These are phyloP conservation scores for Stagonosporopsis chrysanthemi DNA, from an alignment of 2,329 filamentous ascomycete species.

Conservation along the genomic window DNA sequence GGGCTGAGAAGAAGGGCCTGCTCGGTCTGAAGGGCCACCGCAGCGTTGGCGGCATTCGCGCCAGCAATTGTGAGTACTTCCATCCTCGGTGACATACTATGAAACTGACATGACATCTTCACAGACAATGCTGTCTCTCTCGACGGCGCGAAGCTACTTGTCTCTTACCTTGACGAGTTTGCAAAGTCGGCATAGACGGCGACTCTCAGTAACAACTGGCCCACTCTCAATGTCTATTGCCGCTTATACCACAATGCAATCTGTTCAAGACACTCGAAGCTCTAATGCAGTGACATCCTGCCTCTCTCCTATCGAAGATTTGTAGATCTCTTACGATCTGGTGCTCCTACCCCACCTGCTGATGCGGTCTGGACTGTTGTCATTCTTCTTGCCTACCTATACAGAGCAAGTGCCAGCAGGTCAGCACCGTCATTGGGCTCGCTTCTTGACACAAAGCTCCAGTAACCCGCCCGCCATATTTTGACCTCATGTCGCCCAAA, in stretches of 20 bases:
- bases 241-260: conserved; percentile 12
- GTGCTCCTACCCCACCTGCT: not conserved
- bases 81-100: not conserved
- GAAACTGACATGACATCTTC: conserved; percentile 15
- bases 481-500: not conserved
- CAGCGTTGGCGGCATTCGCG: conserved; percentile 83
- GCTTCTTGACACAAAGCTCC: conserved; percentile 1
- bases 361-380: conserved; percentile 4
- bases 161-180: conserved; percentile 69
- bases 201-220: not conserved
- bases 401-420: not conserved
- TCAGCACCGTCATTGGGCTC: not conserved
- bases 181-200: conserved; percentile 48
- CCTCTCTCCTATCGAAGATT: not conserved
- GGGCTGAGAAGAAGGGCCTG: conserved; percentile 72
- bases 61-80: conserved; percentile 70
- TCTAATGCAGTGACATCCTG: not conserved
- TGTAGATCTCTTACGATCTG: not conserved
- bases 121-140: conserved; percentile 78
- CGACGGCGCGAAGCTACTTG: conserved; percentile 72
- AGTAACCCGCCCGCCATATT: not conserved
- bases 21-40: conserved; percentile 89
- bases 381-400: not conserved
- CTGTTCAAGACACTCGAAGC: not conserved
- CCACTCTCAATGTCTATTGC: not conserved